Evolutionary conservation across 2,329 filamentous ascomycete genomes (phyloP).

Genomic region (Amylocarpus encephaloides): DNA sequence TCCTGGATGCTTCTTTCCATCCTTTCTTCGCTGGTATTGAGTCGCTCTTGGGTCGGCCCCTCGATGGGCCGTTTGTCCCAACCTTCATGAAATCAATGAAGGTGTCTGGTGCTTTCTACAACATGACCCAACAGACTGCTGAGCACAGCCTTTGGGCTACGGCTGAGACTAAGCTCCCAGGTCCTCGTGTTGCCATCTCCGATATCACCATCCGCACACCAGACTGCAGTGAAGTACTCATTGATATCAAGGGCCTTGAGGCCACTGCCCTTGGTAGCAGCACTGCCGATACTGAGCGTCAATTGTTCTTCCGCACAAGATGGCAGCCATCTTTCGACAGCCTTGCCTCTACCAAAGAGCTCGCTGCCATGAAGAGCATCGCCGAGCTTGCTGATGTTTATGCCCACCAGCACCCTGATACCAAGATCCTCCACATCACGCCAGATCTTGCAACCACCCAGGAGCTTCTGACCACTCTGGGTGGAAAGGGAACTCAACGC

Average conservation of each 20-base stretch:
- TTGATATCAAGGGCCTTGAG: slow-evolving; percentile 1
- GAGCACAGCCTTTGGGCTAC: slow-evolving; percentile 2
- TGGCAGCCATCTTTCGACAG: slow-evolving; percentile 3
- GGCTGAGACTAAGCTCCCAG: slow-evolving; percentile 1
- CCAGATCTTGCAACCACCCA: background rate
- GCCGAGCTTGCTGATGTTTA: background rate
- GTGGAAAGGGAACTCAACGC: background rate
- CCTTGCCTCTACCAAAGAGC: background rate
- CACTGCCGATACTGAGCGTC: background rate
- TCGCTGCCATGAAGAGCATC: background rate
- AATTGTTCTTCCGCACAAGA: slow-evolving; percentile 1
- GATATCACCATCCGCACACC: background rate
- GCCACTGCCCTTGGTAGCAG: slow-evolving; percentile 1
- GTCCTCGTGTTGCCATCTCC: background rate
- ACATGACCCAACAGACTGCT: background rate
- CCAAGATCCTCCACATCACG: slow-evolving; percentile 1
- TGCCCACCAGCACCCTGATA: background rate
- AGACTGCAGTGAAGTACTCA: slow-evolving; percentile 1
- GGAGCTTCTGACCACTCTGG: background rate
- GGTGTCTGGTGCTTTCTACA: background rate
- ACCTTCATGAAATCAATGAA: slow-evolving; percentile 2
- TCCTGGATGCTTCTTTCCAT: slow-evolving; percentile 2
- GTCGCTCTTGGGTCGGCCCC: slow-evolving; percentile 1
- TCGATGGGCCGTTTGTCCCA: slow-evolving; percentile 1
- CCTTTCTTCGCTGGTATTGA: slow-evolving; percentile 4